Base-by-base conservation (phyloP, 1,284 basidiomycete genomes). In the Trametes versicolor region DNA sequence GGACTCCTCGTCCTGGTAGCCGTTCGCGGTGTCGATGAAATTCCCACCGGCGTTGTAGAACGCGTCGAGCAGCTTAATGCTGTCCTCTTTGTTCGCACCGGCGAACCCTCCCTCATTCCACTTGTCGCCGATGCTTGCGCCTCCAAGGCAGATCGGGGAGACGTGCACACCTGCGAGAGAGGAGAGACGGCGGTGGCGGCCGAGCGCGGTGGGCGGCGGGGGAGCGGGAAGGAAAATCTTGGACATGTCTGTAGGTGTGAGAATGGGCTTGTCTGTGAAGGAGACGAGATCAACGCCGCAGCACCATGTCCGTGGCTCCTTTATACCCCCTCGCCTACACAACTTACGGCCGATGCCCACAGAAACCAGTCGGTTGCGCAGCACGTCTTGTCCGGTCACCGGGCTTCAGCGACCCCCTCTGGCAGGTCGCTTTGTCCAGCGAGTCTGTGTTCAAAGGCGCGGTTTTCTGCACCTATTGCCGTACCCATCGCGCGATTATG, bases 21-120 rank as follows among this genome's bases (percentile, higher is more conserved):
- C 74, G 60, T 82, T 85, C 21, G 85, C 78, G 0, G 85, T 87
- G 64, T 87, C 85, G 65, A 87, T 84, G 58, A 86, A 85, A 69
- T 86, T 87, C 15, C 85, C 83, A 81, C 78, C 41, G 3, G 54
- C 54, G 2, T 45, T 27, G 32, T 56, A 45, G 41, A 56, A 56
- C 10, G 54, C 54, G 53, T 87, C 81, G 2, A 87, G 77, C 0
- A 86, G 75, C 72, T 81, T 76, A 73, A 85, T 82, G 19, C 70
- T 70, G 19, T 61, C 19, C 56, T 76, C 71, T 65, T 76, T 73
- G 45, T 64, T 47, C 71, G 84, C 84, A 2, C 67, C 62, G 4
- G 81, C 81, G 69, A 78, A 65, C 1, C 71, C 71, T 36, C 41
- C 19, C 12, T 58, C 23, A 0, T 52, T 69, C 83, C 83, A 83